Base-by-base conservation (phyloP, 169 alveolate species). In the Babesia caballi region DNA sequence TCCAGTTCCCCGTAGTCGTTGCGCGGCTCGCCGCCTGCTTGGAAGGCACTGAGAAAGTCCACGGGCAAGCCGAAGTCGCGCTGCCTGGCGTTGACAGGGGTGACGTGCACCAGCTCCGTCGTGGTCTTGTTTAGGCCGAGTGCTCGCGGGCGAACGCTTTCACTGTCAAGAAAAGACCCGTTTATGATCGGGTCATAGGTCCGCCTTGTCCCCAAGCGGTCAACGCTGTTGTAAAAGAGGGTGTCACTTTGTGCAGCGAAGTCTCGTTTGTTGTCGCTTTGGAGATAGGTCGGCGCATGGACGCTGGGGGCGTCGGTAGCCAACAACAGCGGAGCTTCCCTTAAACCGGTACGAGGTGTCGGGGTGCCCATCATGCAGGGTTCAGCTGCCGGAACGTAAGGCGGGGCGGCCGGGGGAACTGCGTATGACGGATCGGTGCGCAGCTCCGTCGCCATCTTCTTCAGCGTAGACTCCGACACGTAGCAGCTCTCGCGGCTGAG, bases 11-110 rank as follows among this genome's bases (percentile, higher is more conserved):
- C 53, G 49, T 78, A 78, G 69, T 78, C 87, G 63, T 66, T 78
- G 32, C 53, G 27, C 15, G 72, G 50, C 32, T 78, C 87, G 7
- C 40, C 57, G 25, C 73, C 87, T 11, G 87, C 83, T 33, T 69
- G 66, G 54, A 78, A 78, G 41, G 87, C 82, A 23, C 70, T 69
- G 32, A 68, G 32, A 61, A 78, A 78, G 25, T 78, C 83, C 41
- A 52, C 33, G 33, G 50, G 53, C 58, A 50, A 67, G 57, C 68
- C 47, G 50, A 67, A 78, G 12, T 33, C 42, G 15, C 36, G 33
- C 11, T 40, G 17, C 6, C 0, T 38, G 17, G 70, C 27, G 21
- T 41, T 4, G 36, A 60, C 21, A 0, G 70, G 70, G 1, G 70
- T 60, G 23, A 23, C 14, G 8, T 3, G 0, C 12, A 21, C 11